phyloP scores from a whole-genome alignment of 768 basidiomycete genomes.

The Sarcomyxa edulis region DNA sequence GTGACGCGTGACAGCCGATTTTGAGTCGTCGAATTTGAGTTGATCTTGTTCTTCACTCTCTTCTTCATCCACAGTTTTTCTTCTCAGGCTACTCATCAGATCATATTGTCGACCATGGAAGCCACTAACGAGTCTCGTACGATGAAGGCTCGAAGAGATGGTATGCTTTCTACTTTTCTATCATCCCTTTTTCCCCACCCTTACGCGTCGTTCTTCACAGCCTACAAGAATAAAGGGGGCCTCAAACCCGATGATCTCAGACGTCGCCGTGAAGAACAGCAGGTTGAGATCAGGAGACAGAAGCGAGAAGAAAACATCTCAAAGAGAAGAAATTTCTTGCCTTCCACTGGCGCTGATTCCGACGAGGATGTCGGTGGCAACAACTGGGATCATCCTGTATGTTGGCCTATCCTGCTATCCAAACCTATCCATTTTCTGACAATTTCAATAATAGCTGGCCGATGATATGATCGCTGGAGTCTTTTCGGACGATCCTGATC shows the following conservation, averaged over 20 bases:
- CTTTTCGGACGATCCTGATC: conserved; percentile 86
- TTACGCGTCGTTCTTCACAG: conserved; percentile 46
- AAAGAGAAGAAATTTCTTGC: conserved; percentile 92
- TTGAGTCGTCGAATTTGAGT: conserved; percentile 1
- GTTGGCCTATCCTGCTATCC: conserved; percentile 18
- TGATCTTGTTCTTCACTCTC: conserved; percentile 10
- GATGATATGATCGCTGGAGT: conserved; percentile 93
- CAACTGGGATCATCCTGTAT: conserved; percentile 76
- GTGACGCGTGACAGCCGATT: no score
- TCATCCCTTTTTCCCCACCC: conserved; percentile 21
- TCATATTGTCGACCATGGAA: conserved; percentile 31
- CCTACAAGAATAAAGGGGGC: conserved; percentile 88
- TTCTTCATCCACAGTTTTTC: conserved; percentile 18
- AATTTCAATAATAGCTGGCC: conserved; percentile 47
- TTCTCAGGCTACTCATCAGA: no score
- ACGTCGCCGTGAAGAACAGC: conserved; percentile 95
- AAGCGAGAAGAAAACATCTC: conserved; percentile 99
- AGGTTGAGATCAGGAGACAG: conserved; percentile 97
- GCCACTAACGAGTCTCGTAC: conserved; percentile 53
- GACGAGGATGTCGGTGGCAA: conserved; percentile 81
- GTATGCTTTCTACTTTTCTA: conserved; percentile 33
- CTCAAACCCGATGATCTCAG: conserved; percentile 91
- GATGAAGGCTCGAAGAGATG: conserved; percentile 69
- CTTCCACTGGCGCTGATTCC: conserved; percentile 70
- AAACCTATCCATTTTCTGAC: conserved; percentile 11